Base-by-base conservation (phyloP, 495 filamentous ascomycete genomes). In the Glarea lozoyensis region DNA sequence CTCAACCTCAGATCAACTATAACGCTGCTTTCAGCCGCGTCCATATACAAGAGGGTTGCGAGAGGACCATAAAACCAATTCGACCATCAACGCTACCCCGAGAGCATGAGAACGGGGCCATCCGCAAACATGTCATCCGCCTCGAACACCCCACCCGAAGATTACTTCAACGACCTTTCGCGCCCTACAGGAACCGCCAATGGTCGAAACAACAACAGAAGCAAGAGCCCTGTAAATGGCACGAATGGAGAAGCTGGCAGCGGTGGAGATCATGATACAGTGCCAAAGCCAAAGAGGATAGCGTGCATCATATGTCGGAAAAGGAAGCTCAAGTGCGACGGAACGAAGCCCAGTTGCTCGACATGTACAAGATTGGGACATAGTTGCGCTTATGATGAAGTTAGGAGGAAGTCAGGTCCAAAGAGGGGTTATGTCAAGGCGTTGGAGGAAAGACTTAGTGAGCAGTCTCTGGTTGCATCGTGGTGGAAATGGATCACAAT, bases 341-440 rank as follows among this genome's bases (percentile, higher is more conserved):
- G 83, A 42, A 59, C 66, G 32, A 78, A 81, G 47, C 92, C 92
- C 10, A 92, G 84, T 54, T 99, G 92, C 60, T 87, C 83, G 54
- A 99, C 90, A 17, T 99, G 92, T 60, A 78, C 84, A 12, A 72
- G 92, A 38, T 65, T 99, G 41, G 81, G 85, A 27, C 92, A 99
- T 65, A 79, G 80, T 42, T 99, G 92, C 68, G 78, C 85, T 10
- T 99, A 96, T 56, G 92, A 97, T 64, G 92, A 99, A 65, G 82
- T 89, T 38, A 78, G 92, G 58, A 86, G 88, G 66, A 99, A 99
- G 73, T 97, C 92, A 61, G 92, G 92, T 7, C 92, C 92, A 3
- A 99, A 97, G 68, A 75, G 93, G 58, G 92, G 92, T 47, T 97
- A 99, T 63, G 93, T 99, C 45, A 99, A 97, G 70, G 87, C 89